phyloP scores from a whole-genome alignment of 495 filamentous ascomycete genomes.

The Aspergillus asperescens region DNA sequence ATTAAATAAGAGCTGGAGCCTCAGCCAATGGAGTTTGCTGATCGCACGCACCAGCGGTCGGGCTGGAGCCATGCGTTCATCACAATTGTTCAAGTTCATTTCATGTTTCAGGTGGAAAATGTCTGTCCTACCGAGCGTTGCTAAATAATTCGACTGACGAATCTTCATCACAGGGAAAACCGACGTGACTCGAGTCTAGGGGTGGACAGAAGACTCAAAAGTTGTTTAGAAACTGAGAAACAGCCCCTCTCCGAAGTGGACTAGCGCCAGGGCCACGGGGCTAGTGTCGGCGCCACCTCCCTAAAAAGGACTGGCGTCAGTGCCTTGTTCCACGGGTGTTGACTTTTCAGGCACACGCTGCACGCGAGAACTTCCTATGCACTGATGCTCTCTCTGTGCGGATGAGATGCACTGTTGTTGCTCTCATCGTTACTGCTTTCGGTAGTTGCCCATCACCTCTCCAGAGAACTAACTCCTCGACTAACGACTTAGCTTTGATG shows the following conservation, averaged over 20 bases:
- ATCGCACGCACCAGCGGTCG: constrained; percentile 17
- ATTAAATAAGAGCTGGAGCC: constrained; percentile 3
- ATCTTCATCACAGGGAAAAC: no score
- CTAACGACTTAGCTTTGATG: constrained; percentile 19
- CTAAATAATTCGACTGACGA: neutral
- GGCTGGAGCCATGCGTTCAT: constrained; percentile 14
- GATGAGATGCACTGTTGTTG: neutral
- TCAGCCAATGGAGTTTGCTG: constrained; percentile 12
- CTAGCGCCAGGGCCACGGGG: constrained; percentile 9
- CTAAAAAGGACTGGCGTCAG: neutral
- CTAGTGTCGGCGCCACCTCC: neutral
- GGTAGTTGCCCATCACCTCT: constrained; percentile 16
- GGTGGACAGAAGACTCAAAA: no score
- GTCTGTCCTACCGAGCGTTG: neutral
- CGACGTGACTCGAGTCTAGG: neutral
- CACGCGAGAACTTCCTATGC: neutral
- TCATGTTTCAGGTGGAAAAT: neutral
- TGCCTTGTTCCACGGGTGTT: constrained; percentile 12
- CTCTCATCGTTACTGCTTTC: constrained; percentile 19
- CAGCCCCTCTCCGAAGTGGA: neutral
- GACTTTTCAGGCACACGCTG: neutral
- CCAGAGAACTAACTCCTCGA: constrained; percentile 17
- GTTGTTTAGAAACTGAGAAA: no score
- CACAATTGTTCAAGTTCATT: constrained; percentile 8
- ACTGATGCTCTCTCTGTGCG: neutral